phyloP scores from a whole-genome alignment of 2,329 filamentous ascomycete species.

The Falciphora oryzae region DNA sequence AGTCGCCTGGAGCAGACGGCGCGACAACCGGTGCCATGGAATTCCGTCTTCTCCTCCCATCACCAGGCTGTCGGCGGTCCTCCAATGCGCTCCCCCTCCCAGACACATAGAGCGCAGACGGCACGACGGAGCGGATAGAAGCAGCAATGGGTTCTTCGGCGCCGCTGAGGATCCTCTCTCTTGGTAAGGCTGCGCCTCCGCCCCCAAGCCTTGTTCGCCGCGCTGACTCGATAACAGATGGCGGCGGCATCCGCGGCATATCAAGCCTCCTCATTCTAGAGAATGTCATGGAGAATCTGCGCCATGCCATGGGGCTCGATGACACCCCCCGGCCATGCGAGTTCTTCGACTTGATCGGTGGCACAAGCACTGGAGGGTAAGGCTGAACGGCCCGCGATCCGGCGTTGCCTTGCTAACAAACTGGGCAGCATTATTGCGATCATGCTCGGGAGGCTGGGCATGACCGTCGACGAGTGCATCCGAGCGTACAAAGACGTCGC shows the following conservation, averaged over 20 bases:
- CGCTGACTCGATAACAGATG: neutral
- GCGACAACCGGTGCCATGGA: too few species aligned
- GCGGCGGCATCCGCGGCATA: constrained; percentile 6
- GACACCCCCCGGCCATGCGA: constrained; percentile 2
- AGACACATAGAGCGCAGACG: too few species aligned
- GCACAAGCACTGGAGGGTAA: constrained; percentile 8
- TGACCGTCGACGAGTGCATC: constrained; percentile 6
- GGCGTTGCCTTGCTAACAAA: constrained; percentile 2
- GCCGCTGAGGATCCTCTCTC: constrained; percentile 5
- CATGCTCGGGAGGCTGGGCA: constrained; percentile 9
- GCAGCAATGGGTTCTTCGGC: too few species aligned
- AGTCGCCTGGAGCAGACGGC: too few species aligned
- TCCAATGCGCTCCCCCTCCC: too few species aligned
- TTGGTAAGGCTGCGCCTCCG: neutral
- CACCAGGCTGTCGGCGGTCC: too few species aligned
- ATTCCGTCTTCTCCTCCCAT: too few species aligned
- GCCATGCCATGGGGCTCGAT: neutral
- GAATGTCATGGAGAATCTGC: constrained; percentile 2
- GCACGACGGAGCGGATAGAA: too few species aligned
- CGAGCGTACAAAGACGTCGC: constrained; percentile 4
- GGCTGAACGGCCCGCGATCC: neutral
- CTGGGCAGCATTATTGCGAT: constrained; percentile 8
- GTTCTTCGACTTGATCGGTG: constrained; percentile 6
- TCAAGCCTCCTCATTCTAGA: constrained; percentile 6
- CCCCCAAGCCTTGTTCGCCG: neutral